These are phyloP conservation scores for Sechiopsis laciniata DNA, from an alignment of 306 rosid species.

Conservation along the genomic window DNA sequence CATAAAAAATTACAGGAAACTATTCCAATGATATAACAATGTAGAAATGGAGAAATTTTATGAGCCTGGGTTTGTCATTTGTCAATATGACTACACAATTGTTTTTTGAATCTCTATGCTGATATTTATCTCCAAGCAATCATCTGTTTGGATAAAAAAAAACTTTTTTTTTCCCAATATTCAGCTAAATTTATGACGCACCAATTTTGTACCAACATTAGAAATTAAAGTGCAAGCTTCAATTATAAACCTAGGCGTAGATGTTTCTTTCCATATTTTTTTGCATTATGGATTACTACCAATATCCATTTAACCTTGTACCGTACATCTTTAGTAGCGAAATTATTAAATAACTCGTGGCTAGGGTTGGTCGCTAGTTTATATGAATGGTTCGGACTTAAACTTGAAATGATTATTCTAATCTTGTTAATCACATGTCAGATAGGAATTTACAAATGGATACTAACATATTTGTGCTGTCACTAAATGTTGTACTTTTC, in stretches of 20 bases:
- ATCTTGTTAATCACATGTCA: slow-evolving; percentile 15
- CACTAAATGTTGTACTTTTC: slow-evolving; percentile 20
- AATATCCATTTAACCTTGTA: neutral
- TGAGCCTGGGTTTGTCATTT: too few relatives aligned
- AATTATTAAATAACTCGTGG: slow-evolving; percentile 8
- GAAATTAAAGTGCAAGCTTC: neutral
- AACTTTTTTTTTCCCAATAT: neutral
- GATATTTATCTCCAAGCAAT: neutral
- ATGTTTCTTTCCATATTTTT: neutral
- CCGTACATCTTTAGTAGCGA: neutral
- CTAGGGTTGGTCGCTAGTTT: slow-evolving; percentile 12
- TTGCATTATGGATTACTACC: neutral
- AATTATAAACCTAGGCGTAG: neutral
- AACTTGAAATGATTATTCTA: slow-evolving; percentile 20
- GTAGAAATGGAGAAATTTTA: too few relatives aligned
- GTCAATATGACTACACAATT: too few relatives aligned
- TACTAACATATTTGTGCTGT: slow-evolving; percentile 19
- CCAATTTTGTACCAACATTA: neutral
- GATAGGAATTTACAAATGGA: slow-evolving; percentile 17
- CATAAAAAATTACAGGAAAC: too few relatives aligned
- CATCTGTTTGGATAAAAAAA: neutral
- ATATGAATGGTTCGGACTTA: slow-evolving; percentile 4
- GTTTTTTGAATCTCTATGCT: neutral
- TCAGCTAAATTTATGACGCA: neutral
- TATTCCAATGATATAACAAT: too few relatives aligned